These are phyloP conservation scores for Cercospora citrullina DNA, from an alignment of 2,329 filamentous ascomycete genomes.

Conservation along the genomic window DNA sequence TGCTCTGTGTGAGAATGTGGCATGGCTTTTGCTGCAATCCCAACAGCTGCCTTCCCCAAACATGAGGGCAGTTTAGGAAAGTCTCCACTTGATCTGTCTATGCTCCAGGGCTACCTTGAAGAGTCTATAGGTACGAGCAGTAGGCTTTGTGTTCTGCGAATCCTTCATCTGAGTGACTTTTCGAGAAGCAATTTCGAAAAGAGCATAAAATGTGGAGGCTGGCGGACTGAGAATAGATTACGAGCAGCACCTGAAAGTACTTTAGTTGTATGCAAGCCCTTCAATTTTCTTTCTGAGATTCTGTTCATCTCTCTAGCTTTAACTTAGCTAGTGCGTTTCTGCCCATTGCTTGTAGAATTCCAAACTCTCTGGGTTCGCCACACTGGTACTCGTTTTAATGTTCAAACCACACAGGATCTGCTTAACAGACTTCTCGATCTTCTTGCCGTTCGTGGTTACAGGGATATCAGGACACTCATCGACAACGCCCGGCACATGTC, in stretches of 20 bases:
- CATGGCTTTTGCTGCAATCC: background rate
- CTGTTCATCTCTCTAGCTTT: background rate
- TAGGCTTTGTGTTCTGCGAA: background rate
- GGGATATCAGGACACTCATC: constrained; percentile 85
- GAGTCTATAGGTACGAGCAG: background rate
- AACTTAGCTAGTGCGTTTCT: constrained; percentile 45
- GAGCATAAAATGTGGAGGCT: background rate
- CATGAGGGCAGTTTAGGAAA: background rate
- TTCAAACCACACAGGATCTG: constrained; percentile 87
- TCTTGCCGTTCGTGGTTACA: constrained; percentile 92
- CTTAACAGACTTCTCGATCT: constrained; percentile 96
- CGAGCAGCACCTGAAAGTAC: background rate
- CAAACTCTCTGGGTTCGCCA: constrained; percentile 86
- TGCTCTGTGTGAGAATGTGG: background rate
- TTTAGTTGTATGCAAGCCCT: background rate
- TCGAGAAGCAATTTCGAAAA: background rate
- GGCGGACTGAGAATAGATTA: background rate
- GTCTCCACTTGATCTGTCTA: background rate
- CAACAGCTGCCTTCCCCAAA: background rate
- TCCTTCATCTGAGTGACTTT: background rate
- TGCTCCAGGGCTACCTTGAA: background rate
- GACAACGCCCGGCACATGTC: constrained; percentile 83
- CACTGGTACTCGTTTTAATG: constrained; percentile 85
- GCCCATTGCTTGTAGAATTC: constrained; percentile 87
- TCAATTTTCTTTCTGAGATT: background rate